phyloP scores from a whole-genome alignment of 352 stramenopile species.

The Globisporangium cylindrosporum region DNA sequence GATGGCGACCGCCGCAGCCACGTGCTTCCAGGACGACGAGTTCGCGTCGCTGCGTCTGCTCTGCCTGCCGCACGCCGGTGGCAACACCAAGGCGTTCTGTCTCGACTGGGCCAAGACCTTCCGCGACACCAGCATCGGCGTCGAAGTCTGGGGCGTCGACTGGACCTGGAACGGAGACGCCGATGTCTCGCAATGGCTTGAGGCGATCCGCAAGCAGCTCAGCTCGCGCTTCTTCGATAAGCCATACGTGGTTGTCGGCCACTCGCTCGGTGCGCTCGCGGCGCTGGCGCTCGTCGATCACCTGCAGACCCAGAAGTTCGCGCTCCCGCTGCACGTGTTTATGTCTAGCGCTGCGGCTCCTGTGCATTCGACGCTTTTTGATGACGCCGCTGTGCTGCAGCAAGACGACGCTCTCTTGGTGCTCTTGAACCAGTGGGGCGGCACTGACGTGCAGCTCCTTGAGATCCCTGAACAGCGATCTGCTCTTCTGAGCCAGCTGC shows the following conservation, averaged over 20 bases:
- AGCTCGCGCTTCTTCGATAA: constrained; percentile 69
- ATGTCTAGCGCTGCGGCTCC: constrained; percentile 46
- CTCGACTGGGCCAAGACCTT: constrained; percentile 49
- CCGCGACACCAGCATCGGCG: constrained; percentile 23
- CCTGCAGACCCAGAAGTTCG: constrained; percentile 43
- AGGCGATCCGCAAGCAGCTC: constrained; percentile 38
- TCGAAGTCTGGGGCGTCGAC: constrained; percentile 68
- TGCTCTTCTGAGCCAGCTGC: constrained; percentile 33
- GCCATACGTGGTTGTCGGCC: constrained; percentile 60
- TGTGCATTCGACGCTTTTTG: constrained; percentile 30
- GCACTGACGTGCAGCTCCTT: constrained; percentile 58
- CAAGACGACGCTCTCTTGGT: constrained; percentile 37
- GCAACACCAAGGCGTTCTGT: constrained; percentile 37
- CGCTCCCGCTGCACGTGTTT: constrained; percentile 58
- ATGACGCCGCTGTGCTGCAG: constrained; percentile 25
- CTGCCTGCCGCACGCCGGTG: constrained; percentile 56
- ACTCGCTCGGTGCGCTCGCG: constrained; percentile 65
- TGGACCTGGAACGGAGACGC: constrained; percentile 36
- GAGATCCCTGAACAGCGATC: constrained; percentile 35
- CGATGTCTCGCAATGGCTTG: constrained; percentile 29
- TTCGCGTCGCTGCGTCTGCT: constrained; percentile 58
- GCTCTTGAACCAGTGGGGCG: constrained; percentile 53
- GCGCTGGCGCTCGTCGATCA: constrained; percentile 49
- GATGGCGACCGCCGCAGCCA: constrained; percentile 39
- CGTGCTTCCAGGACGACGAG: constrained; percentile 68